Evolutionary conservation across 2,329 filamentous ascomycete genomes (phyloP), one percentile per base, ranked within the genome.

Genomic region (Akanthomyces muscarius): DNA sequence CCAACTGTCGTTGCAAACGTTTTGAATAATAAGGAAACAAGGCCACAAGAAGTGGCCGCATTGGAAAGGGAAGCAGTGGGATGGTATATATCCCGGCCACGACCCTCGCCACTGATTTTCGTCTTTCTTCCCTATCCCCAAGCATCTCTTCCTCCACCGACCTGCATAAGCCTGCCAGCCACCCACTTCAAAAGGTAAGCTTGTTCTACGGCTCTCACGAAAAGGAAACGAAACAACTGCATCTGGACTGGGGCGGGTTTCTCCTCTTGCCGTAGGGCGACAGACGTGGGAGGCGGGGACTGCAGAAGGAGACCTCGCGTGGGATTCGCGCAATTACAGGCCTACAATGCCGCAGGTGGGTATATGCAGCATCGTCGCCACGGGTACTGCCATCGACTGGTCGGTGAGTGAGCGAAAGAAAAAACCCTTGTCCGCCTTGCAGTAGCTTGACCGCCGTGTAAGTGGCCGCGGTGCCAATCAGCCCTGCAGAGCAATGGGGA

Each of bases 21-120:
- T 14, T 11, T n/a, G 10, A 41, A 50, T 36, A 54, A 53, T 25
- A 54, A 60, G 44, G 45, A 62, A 62, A 30, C 38, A 62, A 64
- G 54, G 58, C 56, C 44, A 52, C 57, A 45, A 64, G 41, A 65
- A 54, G 28, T 48, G 57, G 57, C 50, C 61, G 7, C 28, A 11
- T 28, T 38, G 45, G 7, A 51, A 56, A 14, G 52, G 47, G 51
- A 61, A 61, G 52, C 33, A 41, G 57, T 47, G 30, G 54, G 45
- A 41, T 55, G 50, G 61, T 63, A 63, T 63, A 63, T 63, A 63
- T 63, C 61, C 50, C 54, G 41, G 21, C 38, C 25, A 44, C 10
- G 28, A 33, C 52, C 33, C 38, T 47, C 23, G 47, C 30, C 16
- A 54, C 30, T 53, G 36, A 47, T 30, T 48, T 41, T 25, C 6